Percentiles rank a stretch among this genome's conserved stretches.
Evolutionary conservation across 2,329 filamentous ascomycete species (phyloP).

Genomic region (Diplodia seriata): DNA sequence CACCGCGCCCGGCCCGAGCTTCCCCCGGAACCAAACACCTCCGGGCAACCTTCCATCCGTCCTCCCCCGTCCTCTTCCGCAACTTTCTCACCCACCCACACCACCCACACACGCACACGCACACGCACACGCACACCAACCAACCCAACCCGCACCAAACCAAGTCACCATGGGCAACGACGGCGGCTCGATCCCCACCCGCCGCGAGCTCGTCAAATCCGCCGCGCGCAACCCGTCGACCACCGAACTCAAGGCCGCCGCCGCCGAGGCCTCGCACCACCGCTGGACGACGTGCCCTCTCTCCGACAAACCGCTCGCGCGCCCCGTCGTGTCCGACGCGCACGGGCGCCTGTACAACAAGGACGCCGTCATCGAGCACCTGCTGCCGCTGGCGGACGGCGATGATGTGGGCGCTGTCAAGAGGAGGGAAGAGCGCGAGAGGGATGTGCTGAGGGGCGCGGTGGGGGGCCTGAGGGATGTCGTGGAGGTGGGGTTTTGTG

Average conservation of each 20-base stretch:
- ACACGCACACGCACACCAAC: background rate
- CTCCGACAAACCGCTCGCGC: slow-evolving; percentile 75
- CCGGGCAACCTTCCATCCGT: background rate
- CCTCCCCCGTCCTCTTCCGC: background rate
- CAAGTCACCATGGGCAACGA: slow-evolving; percentile 84
- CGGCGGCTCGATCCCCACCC: slow-evolving; percentile 93
- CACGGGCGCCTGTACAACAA: slow-evolving; percentile 92
- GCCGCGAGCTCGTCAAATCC: slow-evolving; percentile 94
- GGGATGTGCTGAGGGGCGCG: slow-evolving; percentile 62
- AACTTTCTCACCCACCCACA: no score
- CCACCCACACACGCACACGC: no score
- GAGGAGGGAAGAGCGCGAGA: slow-evolving; percentile 54
- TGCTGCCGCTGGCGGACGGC: slow-evolving; percentile 56
- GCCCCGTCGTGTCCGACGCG: slow-evolving; percentile 83
- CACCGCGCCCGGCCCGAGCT: background rate
- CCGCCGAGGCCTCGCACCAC: slow-evolving; percentile 83
- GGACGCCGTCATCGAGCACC: slow-evolving; percentile 78
- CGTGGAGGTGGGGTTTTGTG: slow-evolving; percentile 50
- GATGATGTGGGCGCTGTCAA: slow-evolving; percentile 60
- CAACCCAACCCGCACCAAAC: background rate
- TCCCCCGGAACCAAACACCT: no score
- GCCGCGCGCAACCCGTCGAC: slow-evolving; percentile 82
- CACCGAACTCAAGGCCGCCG: slow-evolving; percentile 86
- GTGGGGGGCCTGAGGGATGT: slow-evolving; percentile 86
- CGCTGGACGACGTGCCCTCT: slow-evolving; percentile 87